These are phyloP conservation scores for Globisporangium takayamanum DNA, from an alignment of 352 stramenopile species.

Conservation along the genomic window DNA sequence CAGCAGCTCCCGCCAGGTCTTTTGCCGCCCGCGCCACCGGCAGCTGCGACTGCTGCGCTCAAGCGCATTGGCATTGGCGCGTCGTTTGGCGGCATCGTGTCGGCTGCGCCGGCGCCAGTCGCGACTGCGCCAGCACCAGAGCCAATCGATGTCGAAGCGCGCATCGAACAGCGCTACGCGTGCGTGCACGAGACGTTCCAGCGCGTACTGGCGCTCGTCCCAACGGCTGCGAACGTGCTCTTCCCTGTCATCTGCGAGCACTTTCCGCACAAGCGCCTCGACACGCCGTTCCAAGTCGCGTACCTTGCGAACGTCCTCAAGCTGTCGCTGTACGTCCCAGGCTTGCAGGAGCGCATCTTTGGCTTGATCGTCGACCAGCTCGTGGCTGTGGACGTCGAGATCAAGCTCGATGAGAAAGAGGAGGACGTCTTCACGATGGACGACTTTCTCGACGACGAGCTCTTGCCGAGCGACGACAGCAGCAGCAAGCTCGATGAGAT, in stretches of 20 bases:
- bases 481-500: slow-evolving; percentile 62
- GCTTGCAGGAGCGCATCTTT: slow-evolving; percentile 78
- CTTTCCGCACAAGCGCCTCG: slow-evolving; percentile 80
- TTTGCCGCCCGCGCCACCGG: slow-evolving; percentile 8
- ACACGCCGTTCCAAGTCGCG: slow-evolving; percentile 53
- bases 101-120: background rate
- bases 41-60: background rate
- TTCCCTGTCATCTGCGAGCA: slow-evolving; percentile 73
- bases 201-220: slow-evolving; percentile 61
- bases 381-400: slow-evolving; percentile 85
- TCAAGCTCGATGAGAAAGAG: slow-evolving; percentile 83
- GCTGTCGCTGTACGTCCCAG: slow-evolving; percentile 58
- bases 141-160: slow-evolving; percentile 36
- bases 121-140: slow-evolving; percentile 6
- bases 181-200: slow-evolving; percentile 54
- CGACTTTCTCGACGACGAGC: slow-evolving; percentile 73
- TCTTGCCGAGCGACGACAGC: slow-evolving; percentile 33
- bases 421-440: slow-evolving; percentile 82
- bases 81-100: slow-evolving; percentile 26
- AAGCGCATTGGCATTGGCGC: slow-evolving; percentile 35
- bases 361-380: slow-evolving; percentile 80
- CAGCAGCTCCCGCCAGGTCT: slow-evolving; percentile 38
- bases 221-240: slow-evolving; percentile 68
- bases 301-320: slow-evolving; percentile 69
- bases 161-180: slow-evolving; percentile 52